phyloP scores from a whole-genome alignment of 495 filamentous ascomycete genomes.

The Podospora comata region DNA sequence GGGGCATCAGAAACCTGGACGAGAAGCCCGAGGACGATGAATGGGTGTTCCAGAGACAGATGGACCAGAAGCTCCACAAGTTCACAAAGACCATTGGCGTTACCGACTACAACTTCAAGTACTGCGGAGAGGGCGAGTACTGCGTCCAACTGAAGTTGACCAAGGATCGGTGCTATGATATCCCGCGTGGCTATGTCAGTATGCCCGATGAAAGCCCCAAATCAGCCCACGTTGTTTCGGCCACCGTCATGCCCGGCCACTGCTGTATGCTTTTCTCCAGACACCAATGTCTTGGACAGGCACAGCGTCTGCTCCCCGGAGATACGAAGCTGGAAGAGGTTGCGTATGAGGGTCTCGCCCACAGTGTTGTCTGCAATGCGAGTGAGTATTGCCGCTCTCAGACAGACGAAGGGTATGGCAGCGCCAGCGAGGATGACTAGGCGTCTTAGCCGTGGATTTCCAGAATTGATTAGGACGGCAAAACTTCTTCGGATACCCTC shows the following conservation, averaged over 20 bases:
- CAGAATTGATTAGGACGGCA: not conserved
- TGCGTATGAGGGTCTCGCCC: not conserved
- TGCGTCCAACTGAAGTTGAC: constrained; percentile 2
- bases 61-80: not conserved
- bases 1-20: not conserved
- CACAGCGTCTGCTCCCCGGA: not conserved
- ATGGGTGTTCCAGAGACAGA: not conserved
- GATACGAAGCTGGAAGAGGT: not conserved
- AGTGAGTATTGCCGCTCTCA: not conserved
- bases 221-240: constrained; percentile 1
- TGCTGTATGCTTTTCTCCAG: constrained; percentile 1
- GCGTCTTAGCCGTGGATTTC: not conserved
- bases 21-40: not conserved
- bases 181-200: not conserved
- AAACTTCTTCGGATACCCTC: not conserved
- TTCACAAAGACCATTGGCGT: not conserved
- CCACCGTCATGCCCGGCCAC: not conserved
- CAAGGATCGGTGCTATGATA: not conserved
- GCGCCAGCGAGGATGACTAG: not conserved
- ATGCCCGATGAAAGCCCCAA: not conserved
- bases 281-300: not conserved
- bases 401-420: not conserved
- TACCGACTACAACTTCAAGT: not conserved
- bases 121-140: not conserved
- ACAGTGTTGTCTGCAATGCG: not conserved